These are phyloP conservation scores for Arabidopsis hybrid DNA, from an alignment of 441 rosid species.

Conservation along the genomic window DNA sequence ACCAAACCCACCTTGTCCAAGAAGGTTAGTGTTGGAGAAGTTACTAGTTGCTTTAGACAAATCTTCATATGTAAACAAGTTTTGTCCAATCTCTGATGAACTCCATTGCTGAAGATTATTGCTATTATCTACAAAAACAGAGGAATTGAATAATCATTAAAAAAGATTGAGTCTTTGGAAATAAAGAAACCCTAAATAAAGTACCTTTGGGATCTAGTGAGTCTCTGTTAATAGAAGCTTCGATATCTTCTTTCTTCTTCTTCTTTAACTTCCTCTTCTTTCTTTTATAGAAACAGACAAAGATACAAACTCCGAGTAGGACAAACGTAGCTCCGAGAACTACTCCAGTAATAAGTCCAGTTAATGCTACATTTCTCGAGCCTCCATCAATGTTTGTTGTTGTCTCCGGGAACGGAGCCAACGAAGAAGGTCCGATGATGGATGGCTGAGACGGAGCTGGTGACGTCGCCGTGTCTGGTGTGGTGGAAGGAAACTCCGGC, in stretches of 20 bases:
- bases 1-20: slow-evolving; percentile 87
- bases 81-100: slow-evolving; percentile 37
- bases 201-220: slow-evolving; percentile 26
- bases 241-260: slow-evolving; percentile 38
- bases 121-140: slow-evolving; percentile 11
- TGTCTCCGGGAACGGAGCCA: not conserved
- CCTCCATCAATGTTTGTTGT: not conserved
- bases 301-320: slow-evolving; percentile 57
- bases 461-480: not conserved
- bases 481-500: slow-evolving; percentile 15
- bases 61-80: slow-evolving; percentile 61
- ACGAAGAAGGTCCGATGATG: not conserved
- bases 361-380: slow-evolving; percentile 37
- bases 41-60: slow-evolving; percentile 59
- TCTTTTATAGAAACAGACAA: slow-evolving; percentile 47
- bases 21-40: slow-evolving; percentile 58
- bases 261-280: slow-evolving; percentile 47
- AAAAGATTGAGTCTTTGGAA: not conserved
- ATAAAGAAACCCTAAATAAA: slow-evolving; percentile 33
- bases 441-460: not conserved
- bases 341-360: slow-evolving; percentile 53
- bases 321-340: slow-evolving; percentile 61
- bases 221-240: slow-evolving; percentile 38
- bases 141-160: slow-evolving; percentile 20
- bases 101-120: slow-evolving; percentile 47